Evolutionary conservation across 495 filamentous ascomycete genomes (phyloP).

Genomic region (Rostrohypoxylon terebratum): DNA sequence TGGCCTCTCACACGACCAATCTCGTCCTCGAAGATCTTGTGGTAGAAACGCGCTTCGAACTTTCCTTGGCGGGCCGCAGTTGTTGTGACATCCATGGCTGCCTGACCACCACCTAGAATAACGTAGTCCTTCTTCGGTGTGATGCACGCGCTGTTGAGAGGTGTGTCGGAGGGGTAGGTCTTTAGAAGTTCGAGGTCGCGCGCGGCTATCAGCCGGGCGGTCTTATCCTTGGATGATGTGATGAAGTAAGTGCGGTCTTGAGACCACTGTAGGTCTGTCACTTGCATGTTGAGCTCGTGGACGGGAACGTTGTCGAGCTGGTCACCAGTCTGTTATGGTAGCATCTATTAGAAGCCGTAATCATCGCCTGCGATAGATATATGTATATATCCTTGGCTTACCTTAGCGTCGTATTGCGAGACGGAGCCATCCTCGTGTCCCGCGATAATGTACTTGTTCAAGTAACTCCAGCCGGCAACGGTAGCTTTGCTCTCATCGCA

Average conservation of each 20-base stretch:
- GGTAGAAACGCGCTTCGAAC: conserved; percentile 98
- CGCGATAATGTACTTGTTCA: conserved; percentile 93
- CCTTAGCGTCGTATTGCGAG: conserved; percentile 95
- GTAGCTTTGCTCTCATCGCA: conserved; percentile 96
- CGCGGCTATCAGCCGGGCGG: conserved; percentile 83
- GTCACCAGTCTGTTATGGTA: conserved; percentile 76
- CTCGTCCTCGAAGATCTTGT: conserved; percentile 99
- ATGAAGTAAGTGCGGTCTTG: conserved; percentile 96
- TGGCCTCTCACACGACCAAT: conserved; percentile 96
- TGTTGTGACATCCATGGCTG: conserved; percentile 99
- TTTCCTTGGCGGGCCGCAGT: conserved; percentile 94
- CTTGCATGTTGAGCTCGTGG: conserved; percentile 84
- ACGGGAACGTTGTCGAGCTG: conserved; percentile 79
- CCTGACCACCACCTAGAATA: conserved; percentile 96
- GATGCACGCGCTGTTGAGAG: conserved; percentile 92
- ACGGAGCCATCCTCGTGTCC: conserved; percentile 96
- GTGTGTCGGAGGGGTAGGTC: conserved; percentile 92
- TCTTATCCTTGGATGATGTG: conserved; percentile 97
- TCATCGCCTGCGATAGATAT: background rate
- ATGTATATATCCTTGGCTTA: conserved; percentile 49
- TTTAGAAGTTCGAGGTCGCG: conserved; percentile 91
- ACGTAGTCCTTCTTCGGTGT: conserved; percentile 96
- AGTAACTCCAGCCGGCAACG: conserved; percentile 94
- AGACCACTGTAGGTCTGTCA: conserved; percentile 96
- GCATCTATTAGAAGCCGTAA: conserved; percentile 21